A percentile compares a stretch with the other conserved stretches of the same genome.
Conservation (phyloP, 768 basidiomycete species). For the Agaricus sinodeliciosus region DNA sequence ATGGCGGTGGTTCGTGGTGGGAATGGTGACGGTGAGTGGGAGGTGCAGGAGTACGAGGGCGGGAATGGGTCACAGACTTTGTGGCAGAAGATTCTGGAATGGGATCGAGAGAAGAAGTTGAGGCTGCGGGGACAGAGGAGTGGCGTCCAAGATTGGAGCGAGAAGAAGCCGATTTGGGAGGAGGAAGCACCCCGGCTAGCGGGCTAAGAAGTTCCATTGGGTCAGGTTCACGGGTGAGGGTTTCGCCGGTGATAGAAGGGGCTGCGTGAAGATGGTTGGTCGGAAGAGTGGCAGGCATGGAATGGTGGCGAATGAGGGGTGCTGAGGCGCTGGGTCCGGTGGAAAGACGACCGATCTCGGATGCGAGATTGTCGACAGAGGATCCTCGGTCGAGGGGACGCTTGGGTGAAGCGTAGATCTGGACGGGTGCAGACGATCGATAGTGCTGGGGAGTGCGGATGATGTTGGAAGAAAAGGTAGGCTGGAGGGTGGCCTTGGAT, state of each 20-base stretch:
- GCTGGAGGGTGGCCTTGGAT: slow-evolving; percentile 43
- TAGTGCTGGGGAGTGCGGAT: slow-evolving; percentile 67
- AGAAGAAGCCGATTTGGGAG: slow-evolving; percentile 21
- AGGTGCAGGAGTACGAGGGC: slow-evolving; percentile 19
- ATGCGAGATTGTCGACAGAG: slow-evolving; percentile 14
- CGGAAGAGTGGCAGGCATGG: slow-evolving; percentile 17
- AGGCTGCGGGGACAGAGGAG: slow-evolving; percentile 26
- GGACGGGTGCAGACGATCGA: not conserved
- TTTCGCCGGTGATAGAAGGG: slow-evolving; percentile 18
- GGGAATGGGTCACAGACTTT: not conserved
- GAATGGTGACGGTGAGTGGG: slow-evolving; percentile 36
- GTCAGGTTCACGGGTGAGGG: slow-evolving; percentile 37
- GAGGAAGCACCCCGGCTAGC: slow-evolving; percentile 26
- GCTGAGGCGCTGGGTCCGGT: slow-evolving; percentile 8
- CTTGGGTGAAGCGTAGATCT: slow-evolving; percentile 11
- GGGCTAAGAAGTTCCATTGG: slow-evolving; percentile 37
- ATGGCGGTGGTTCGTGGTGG: slow-evolving; percentile 16
- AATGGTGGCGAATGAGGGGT: slow-evolving; percentile 26
- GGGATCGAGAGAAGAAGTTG: slow-evolving; percentile 27
- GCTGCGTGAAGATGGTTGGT: not conserved
- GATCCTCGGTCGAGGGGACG: slow-evolving; percentile 13
- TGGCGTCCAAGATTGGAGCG: slow-evolving; percentile 20
- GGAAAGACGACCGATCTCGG: slow-evolving; percentile 17
- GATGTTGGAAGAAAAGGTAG: slow-evolving; percentile 65
- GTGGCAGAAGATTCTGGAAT: slow-evolving; percentile 27